phyloP scores from a whole-genome alignment of 202 grass and related monocot species.

The Eragrostis tef region DNA sequence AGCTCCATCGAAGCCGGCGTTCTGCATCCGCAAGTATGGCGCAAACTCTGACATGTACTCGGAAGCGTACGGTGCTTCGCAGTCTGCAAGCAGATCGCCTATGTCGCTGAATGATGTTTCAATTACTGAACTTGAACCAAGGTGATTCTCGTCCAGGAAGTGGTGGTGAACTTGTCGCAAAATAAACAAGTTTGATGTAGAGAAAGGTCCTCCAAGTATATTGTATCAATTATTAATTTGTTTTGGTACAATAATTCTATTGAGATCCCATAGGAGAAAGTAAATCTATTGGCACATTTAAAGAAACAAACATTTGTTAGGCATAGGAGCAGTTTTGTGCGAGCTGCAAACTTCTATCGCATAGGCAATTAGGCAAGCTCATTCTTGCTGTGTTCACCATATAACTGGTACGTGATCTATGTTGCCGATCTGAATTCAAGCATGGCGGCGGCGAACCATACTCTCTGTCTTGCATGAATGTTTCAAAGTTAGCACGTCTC shows the following conservation, averaged over 20 bases:
- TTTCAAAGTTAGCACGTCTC: background rate
- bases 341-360: background rate
- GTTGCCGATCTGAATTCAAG: no score
- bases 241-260: background rate
- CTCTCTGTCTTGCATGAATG: no score
- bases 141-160: conserved; percentile 36
- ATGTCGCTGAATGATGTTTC: conserved; percentile 60
- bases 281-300: no score
- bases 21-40: conserved; percentile 50
- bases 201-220: background rate
- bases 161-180: no score
- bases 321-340: background rate
- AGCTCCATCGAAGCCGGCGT: conserved; percentile 58
- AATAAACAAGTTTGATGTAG: background rate
- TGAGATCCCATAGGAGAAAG: no score
- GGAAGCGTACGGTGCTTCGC: background rate
- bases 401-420: background rate
- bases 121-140: conserved; percentile 65
- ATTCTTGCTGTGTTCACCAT: background rate
- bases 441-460: no score
- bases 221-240: background rate
- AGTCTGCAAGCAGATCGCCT: conserved; percentile 25
- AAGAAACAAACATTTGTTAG: background rate
- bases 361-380: no score
- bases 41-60: conserved; percentile 15